A percentile compares a stretch with the other conserved stretches of the same genome.
These are phyloP conservation scores for Asterochloris erici DNA, from an alignment of 139 green algal genomes.

Conservation along the genomic window DNA sequence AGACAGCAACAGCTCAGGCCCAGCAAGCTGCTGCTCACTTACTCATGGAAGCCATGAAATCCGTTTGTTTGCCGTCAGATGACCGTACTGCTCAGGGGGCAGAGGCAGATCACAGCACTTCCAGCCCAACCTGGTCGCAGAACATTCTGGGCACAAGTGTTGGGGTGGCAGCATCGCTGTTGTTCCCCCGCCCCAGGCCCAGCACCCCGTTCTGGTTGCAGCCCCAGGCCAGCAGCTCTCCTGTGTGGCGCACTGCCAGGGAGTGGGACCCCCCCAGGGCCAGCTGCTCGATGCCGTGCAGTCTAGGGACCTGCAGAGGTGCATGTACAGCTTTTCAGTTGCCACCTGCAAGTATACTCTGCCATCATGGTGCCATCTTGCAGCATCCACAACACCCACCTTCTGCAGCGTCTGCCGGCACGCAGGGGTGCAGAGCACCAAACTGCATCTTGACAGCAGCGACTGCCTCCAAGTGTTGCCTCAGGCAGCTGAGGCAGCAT, in stretches of 20 bases:
- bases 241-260: conserved; percentile 23
- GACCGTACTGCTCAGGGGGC: neutral
- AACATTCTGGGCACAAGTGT: neutral
- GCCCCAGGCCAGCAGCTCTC: conserved; percentile 33
- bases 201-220: conserved; percentile 45
- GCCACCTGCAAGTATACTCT: neutral
- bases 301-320: conserved; percentile 13
- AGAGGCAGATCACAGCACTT: neutral
- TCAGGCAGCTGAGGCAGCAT: neutral
- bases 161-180: neutral
- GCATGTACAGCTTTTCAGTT: neutral
- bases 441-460: neutral
- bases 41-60: neutral
- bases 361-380: neutral
- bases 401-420: neutral
- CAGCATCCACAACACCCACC: neutral
- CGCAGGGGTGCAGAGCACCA: neutral
- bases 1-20: neutral
- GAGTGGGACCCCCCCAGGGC: conserved; percentile 35
- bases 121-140: neutral
- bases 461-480: neutral
- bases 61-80: neutral
- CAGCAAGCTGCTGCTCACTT: neutral
- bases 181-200: conserved; percentile 14
- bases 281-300: conserved; percentile 10